Base-by-base conservation (phyloP, 1,139 yeast genomes). In the Oligophagozyma castellii region DNA sequence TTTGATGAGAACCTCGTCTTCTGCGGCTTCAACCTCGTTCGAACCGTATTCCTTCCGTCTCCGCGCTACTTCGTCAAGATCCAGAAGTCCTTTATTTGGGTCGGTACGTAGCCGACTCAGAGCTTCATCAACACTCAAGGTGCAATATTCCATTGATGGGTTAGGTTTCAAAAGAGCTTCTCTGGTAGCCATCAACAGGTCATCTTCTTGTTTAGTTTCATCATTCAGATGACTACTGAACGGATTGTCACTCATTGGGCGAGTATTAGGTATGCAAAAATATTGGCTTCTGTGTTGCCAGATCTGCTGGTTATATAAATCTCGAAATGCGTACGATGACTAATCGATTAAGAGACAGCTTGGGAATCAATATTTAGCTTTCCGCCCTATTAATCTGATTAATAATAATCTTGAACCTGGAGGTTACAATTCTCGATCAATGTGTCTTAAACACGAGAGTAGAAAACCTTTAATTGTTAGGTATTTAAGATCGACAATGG, bases 31-130 rank as follows among this genome's bases (percentile, higher is more conserved):
- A 7, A 49, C 38, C 25, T 49, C 53, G 29, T 49, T 49, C 4
- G 40, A 13, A 14, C 98, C 98, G 47, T 83, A 78, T 15, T 75
- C 58, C 15, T 74, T 63, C 45, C 86, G 67, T 42, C 95, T 63
- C 44, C 70, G 68, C 14, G 68, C 55, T 16, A 80, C 70, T 37
- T 84, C 95, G 38, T 74, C 84, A 19, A 61, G 62, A 29, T 74
- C 70, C 16, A 66, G 56, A 15, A 86, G 59, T 2, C 96, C 96
- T 7, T 52, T 39, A 2, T 43, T 49, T 7, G 55, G 31, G 41
- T 80, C 71, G 0, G 95, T 77, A 32, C 67, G 67, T 24, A 84
- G 60, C 29, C 73, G 73, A 10, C 51, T 40, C 2, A 67, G 65
- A 1, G 86, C 72, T 26, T 79, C 79, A 19, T 70, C 76, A 4